Evolutionary conservation across 352 stramenopile species (phyloP), one percentile per base, ranked within the genome.

Genomic region (Phytophthora sojae): DNA sequence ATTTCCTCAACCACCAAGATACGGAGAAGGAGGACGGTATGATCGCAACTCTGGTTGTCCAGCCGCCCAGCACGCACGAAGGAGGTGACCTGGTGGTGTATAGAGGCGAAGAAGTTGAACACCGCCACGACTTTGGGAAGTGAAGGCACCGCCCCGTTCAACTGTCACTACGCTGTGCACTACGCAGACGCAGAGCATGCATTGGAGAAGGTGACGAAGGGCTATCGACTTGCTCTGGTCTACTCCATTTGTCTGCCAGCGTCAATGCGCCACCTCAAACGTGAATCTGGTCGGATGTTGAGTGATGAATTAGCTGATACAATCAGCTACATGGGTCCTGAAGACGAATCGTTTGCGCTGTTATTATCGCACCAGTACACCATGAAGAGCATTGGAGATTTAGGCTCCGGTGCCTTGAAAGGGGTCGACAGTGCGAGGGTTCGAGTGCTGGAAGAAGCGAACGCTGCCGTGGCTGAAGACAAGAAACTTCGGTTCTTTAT

Each of bases 21-120:
- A 88, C 77, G 19, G 82, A 88, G 66, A 88, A 88, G 44, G 67
- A 90, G 49, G 67, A 67, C n/a, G 78, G 77, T 11, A 86, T 85
- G 80, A 78, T 86, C 44, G 80, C 75, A 1, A 86, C 79, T 11
- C 58, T 90, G 4, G 63, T 88, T 26, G 21, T 90, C 1, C 69
- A 83, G 25, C 42, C 78, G 1, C 77, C 82, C 0, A 63, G 51
- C 6, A 1, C 55, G 57, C 70, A 67, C 26, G 47, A 71, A 56
- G 70, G 69, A 23, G 63, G 69, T 2, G 62, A 76, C 25, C 53
- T 76, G 56, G 29, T 75, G 42, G 54, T 82, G 0, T 69, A 73
- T 53, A 19, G 14, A 25, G 26, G 47, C 21, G n/a, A 32, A 0
- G 21, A 56, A 19, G n/a, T 56, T 14, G 54, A 64, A 21, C 37